phyloP scores from a whole-genome alignment of 2,329 filamentous ascomycete genomes.

The Neonectria punicea region DNA sequence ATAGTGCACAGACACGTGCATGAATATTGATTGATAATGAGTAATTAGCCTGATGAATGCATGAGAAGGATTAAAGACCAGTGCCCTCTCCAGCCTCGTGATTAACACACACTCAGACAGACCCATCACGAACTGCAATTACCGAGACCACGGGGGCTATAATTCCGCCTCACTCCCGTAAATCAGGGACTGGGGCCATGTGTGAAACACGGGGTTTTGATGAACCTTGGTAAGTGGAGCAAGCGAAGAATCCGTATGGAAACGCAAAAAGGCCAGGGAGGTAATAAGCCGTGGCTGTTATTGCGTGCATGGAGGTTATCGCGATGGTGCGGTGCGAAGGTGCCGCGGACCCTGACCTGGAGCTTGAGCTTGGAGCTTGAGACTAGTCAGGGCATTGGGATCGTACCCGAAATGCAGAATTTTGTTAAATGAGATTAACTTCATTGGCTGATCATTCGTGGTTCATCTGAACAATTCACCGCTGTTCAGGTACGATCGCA shows the following conservation, averaged over 20 bases:
- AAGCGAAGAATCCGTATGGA: neutral
- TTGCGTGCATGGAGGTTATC: too few species aligned
- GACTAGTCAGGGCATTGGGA: neutral
- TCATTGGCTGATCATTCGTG: neutral
- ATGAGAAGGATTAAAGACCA: constrained; percentile 8
- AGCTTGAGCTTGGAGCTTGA: too few species aligned
- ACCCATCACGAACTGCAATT: neutral
- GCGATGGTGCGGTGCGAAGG: too few species aligned
- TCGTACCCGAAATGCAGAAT: neutral
- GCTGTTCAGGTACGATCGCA: too few species aligned
- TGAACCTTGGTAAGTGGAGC: constrained; percentile 9
- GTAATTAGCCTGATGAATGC: constrained; percentile 18
- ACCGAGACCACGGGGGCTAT: constrained; percentile 2
- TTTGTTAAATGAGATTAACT: neutral
- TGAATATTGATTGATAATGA: constrained; percentile 4
- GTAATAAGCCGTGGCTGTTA: too few species aligned
- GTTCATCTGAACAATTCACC: neutral
- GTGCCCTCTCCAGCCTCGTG: neutral
- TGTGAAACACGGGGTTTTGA: neutral
- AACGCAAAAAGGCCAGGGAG: too few species aligned
- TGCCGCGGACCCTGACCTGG: neutral
- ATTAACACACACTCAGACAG: neutral
- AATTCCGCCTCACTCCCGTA: neutral
- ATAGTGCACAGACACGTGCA: neutral
- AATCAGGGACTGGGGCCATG: neutral